phyloP scores from a whole-genome alignment of 225 moss, liverwort and hornwort species.

The Straminergon stramineum region DNA sequence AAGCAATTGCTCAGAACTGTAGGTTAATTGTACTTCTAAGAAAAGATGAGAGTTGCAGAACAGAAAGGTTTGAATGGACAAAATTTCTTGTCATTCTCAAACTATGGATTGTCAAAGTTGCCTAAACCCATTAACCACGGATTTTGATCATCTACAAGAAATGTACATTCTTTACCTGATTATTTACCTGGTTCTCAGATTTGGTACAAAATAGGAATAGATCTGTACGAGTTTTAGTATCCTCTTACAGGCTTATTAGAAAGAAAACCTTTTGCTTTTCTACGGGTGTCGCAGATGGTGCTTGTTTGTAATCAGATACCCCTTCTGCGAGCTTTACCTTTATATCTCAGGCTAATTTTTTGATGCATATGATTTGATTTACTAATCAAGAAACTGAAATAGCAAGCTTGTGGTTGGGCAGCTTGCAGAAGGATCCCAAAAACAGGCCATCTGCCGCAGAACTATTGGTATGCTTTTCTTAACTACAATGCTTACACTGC shows the following conservation, averaged over 20 bases:
- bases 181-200: not conserved
- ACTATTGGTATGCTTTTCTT: slow-evolving; percentile 51
- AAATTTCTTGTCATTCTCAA: not conserved
- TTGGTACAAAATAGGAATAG: not conserved
- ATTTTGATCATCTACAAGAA: not conserved
- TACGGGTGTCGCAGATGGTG: not conserved
- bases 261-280: not conserved
- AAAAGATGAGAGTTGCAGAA: not conserved
- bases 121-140: not conserved
- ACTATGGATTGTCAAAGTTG: not conserved
- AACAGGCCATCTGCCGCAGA: slow-evolving; percentile 71
- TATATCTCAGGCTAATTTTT: too few relatives aligned
- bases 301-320: not conserved
- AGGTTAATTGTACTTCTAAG: too few relatives aligned
- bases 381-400: not conserved
- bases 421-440: slow-evolving; percentile 87
- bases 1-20: not conserved
- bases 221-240: not conserved
- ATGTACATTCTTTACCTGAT: not conserved
- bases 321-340: not conserved
- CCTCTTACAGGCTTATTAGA: not conserved
- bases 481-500: not conserved
- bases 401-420: slow-evolving; percentile 18
- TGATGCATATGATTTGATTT: not conserved
- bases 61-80: not conserved